Conservation (phyloP, 2,329 filamentous ascomycete species). For the Colletotrichum scovillei region DNA sequence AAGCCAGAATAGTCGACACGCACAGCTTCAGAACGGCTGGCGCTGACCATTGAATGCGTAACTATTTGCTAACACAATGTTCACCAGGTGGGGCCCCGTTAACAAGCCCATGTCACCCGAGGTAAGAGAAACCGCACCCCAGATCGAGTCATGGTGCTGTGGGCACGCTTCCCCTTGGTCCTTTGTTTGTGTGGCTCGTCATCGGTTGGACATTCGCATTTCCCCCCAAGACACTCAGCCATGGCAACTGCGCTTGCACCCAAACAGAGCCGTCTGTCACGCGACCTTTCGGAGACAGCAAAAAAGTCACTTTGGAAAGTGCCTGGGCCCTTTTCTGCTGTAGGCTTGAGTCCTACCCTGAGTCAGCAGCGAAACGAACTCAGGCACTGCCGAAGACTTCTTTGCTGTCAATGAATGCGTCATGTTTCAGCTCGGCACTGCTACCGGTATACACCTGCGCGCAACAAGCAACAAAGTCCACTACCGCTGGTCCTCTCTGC, state of each 20-base stretch:
- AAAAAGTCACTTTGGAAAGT: neutral
- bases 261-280: constrained; percentile 3
- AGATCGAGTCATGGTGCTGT: constrained; percentile 30
- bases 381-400: neutral
- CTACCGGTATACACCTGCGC: neutral
- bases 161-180: constrained; percentile 20
- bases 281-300: neutral
- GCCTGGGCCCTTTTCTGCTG: neutral
- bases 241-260: neutral
- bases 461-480: neutral
- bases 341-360: neutral
- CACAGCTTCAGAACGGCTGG: neutral
- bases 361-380: neutral
- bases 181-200: constrained; percentile 19
- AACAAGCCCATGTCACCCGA: constrained; percentile 99
- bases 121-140: constrained; percentile 68
- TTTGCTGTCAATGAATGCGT: constrained; percentile 11
- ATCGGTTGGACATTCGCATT: neutral
- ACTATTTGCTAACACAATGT: constrained; percentile 31
- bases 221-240: neutral
- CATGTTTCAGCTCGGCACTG: constrained; percentile 30
- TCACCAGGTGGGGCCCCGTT: constrained; percentile 86
- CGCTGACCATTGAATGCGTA: constrained; percentile 12
- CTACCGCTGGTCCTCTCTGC: neutral
- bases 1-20: neutral